Base-by-base conservation (phyloP, 2,329 filamentous ascomycete species). In the Verticillium nonalfalfae region DNA sequence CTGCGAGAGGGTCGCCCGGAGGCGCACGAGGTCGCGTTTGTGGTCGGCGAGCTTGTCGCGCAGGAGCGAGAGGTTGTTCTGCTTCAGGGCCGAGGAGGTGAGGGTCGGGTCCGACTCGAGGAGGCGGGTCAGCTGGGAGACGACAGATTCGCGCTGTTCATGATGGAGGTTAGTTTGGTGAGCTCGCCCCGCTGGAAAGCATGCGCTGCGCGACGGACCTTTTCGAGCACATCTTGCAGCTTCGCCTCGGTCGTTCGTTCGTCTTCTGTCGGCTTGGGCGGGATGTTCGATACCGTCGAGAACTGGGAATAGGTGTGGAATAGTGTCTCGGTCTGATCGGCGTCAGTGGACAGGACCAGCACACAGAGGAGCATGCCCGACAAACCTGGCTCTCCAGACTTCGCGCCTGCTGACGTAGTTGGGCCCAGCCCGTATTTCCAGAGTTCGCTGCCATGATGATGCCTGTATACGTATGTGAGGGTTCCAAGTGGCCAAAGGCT, bases 261-360 rank as follows among this genome's bases (percentile, higher is more conserved):
- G 67, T 97, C 93, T 64, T 94, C 89, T 59, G 90, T 90, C 11
- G 94, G 90, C 71, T 95, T 93, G 4, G 86, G 81, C 9, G 93
- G 90, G 61, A 97, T 89, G 69, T 90, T 91, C 18, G 90, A 79
- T 62, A 90, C 86, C 18, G 90, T 87, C 18, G 92, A 89, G 79
- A 93, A 97, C 75, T 98, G 94, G 15, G 95, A 95, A 74, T 97
- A 99, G 63, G 85, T 87, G 70, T 93, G 90, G 73, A 93, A 91
- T 62, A 90, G 79, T 63, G 85, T 87, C 76, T 97, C 93, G 56
- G 93, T 96, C 92, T 97, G 69, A 40, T 7, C 59, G 54, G 56
- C 58, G 64, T 65, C 59, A 65, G 64, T 54, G 45, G 45, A 21
- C 18, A 55, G 59, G 59, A 31, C 59, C 57, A 38, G 59, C 31